Percentiles rank a stretch among this genome's conserved stretches.
Evolutionary conservation across 2,329 filamentous ascomycete genomes (phyloP).

Genomic region (Tricladium varicosporioides): DNA sequence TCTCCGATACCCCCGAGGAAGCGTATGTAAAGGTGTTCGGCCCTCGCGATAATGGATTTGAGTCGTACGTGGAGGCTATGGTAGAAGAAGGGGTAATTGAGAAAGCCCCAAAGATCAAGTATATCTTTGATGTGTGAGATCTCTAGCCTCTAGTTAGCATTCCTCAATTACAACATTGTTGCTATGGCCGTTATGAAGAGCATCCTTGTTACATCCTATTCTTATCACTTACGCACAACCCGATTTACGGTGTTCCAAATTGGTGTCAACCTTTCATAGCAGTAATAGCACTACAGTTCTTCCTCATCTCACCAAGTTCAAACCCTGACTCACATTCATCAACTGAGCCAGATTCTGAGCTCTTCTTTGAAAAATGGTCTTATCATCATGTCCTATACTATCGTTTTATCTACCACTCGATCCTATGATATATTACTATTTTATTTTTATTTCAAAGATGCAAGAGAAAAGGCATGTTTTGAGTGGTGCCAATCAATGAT

Average conservation of each 20-base stretch:
- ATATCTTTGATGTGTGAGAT: no score
- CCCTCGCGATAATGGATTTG: no score
- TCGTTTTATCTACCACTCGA: neutral
- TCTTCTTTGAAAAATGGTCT: neutral
- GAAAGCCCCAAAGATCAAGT: no score
- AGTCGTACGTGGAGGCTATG: no score
- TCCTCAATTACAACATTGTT: no score
- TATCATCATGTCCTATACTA: neutral
- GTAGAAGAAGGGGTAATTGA: no score
- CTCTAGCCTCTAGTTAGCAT: no score
- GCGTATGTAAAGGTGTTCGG: no score
- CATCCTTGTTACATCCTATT: no score
- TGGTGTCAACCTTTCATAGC: neutral
- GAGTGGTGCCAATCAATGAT: neutral
- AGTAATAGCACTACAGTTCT: neutral
- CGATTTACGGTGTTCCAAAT: neutral
- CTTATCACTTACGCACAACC: no score
- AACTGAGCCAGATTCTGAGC: neutral
- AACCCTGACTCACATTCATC: neutral
- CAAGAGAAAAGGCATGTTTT: neutral
- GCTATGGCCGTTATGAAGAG: no score
- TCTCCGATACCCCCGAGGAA: neutral
- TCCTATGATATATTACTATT: neutral
- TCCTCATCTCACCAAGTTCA: neutral
- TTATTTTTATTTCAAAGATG: neutral